phyloP scores from a whole-genome alignment of 306 rosid species.

The Vigna angularis region DNA sequence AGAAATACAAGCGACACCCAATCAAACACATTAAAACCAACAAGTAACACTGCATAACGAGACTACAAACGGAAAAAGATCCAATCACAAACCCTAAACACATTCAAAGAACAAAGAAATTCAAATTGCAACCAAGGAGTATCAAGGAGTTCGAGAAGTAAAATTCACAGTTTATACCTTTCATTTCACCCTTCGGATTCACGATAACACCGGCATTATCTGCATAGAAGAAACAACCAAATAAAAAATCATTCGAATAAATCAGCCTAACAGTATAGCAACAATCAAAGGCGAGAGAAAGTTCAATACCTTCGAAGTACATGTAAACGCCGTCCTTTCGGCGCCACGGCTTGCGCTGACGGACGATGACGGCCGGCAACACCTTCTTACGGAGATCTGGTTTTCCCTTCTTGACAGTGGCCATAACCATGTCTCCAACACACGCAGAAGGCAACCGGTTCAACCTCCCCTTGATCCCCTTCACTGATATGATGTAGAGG shows the following conservation, averaged over 20 bases:
- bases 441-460: slow-evolving; percentile 90
- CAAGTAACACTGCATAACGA: neutral
- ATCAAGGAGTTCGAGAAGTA: no score
- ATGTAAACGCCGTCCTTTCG: slow-evolving; percentile 95
- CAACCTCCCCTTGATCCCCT: slow-evolving; percentile 88
- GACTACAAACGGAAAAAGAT: neutral
- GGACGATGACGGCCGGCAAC: slow-evolving; percentile 83
- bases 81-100: neutral
- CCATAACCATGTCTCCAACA: slow-evolving; percentile 97
- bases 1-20: neutral
- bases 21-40: neutral
- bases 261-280: neutral
- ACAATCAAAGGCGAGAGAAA: neutral
- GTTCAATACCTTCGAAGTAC: slow-evolving; percentile 78
- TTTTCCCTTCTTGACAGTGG: slow-evolving; percentile 91
- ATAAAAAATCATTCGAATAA: neutral
- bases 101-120: neutral
- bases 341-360: slow-evolving; percentile 95
- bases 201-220: slow-evolving; percentile 93
- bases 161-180: slow-evolving; percentile 46
- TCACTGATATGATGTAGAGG: slow-evolving; percentile 86
- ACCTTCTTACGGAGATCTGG: slow-evolving; percentile 96
- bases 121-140: neutral
- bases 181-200: slow-evolving; percentile 94
- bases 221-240: slow-evolving; percentile 16